Conservation (phyloP, 163 green algal species). For the Smithsoniella earleae region DNA sequence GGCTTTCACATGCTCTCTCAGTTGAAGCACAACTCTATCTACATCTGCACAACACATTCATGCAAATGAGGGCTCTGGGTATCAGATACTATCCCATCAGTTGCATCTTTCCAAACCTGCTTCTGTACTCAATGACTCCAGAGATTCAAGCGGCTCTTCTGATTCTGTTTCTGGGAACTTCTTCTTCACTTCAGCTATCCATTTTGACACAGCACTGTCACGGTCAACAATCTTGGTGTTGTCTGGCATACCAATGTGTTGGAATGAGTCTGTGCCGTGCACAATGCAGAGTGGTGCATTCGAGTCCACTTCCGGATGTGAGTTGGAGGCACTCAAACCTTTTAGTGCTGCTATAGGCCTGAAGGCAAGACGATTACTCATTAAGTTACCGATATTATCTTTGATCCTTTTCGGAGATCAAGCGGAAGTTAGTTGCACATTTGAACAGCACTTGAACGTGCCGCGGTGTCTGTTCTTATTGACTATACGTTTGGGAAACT, state of each 20-base stretch:
- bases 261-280: slow-evolving; percentile 11
- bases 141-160: not conserved
- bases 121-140: too few relatives aligned
- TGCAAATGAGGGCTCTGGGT: too few relatives aligned
- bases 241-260: not conserved
- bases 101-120: too few relatives aligned
- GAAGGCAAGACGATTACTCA: too few relatives aligned
- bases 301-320: not conserved
- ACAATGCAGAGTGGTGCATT: not conserved
- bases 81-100: too few relatives aligned
- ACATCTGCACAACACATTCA: slow-evolving; percentile 12
- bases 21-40: not conserved
- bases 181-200: not conserved
- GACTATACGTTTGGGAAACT: too few relatives aligned
- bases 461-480: too few relatives aligned
- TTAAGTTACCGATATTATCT: too few relatives aligned
- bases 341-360: slow-evolving; percentile 5
- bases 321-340: not conserved
- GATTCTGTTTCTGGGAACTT: not conserved
- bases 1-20: slow-evolving; percentile 6
- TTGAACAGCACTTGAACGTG: too few relatives aligned
- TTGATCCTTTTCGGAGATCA: too few relatives aligned
- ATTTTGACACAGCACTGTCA: not conserved
- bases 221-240: not conserved
- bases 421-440: too few relatives aligned